Percentiles rank a stretch among this genome's conserved stretches.
These are phyloP conservation scores for Colletotrichum somersetense DNA, from an alignment of 2,329 filamentous ascomycete species.

Conservation along the genomic window DNA sequence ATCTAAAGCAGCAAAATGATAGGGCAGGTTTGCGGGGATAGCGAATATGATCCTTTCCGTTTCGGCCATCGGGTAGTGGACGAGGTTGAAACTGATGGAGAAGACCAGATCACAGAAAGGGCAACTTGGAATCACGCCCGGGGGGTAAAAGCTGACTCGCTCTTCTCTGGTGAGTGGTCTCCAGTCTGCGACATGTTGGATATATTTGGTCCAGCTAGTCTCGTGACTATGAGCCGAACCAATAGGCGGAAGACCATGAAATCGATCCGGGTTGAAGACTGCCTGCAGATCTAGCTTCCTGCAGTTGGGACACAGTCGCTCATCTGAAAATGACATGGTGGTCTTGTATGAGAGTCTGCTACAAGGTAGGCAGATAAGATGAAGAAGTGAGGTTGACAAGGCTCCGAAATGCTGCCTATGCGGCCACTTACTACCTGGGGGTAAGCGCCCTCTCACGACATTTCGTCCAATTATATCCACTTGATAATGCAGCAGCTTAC, in stretches of 20 bases:
- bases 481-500: too few relatives aligned
- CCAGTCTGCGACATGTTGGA: slow-evolving; percentile 17
- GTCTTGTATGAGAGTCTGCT: too few relatives aligned
- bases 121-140: slow-evolving; percentile 11
- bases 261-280: slow-evolving; percentile 2
- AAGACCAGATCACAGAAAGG: slow-evolving; percentile 17
- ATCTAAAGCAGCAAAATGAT: neutral
- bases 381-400: too few relatives aligned
- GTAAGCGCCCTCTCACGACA: too few relatives aligned
- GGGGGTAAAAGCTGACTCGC: neutral
- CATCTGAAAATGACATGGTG: neutral
- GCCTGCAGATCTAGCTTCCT: neutral
- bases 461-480: too few relatives aligned
- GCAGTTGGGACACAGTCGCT: slow-evolving; percentile 23
- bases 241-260: neutral
- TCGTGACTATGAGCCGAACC: neutral
- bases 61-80: neutral
- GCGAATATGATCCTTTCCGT: slow-evolving; percentile 10
- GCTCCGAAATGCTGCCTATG: neutral
- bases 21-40: slow-evolving; percentile 7
- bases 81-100: too few relatives aligned
- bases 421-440: too few relatives aligned
- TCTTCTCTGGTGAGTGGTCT: slow-evolving; percentile 3
- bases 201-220: slow-evolving; percentile 19
- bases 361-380: too few relatives aligned